Evolutionary conservation across 345 rosid species (phyloP).

Genomic region (Gossypium arboreum): DNA sequence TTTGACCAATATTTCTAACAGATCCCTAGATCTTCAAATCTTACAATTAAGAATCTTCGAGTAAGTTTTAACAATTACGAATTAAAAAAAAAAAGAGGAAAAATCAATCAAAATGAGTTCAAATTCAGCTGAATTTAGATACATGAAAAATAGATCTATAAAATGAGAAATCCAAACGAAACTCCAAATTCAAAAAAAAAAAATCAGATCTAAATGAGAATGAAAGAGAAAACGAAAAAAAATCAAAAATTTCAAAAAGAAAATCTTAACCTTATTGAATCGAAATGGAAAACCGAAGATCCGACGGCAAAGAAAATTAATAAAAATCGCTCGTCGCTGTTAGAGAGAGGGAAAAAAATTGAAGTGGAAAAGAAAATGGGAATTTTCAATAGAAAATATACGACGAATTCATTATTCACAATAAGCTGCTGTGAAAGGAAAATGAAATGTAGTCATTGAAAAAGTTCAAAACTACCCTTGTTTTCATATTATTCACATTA

Average conservation of each 20-base stretch:
- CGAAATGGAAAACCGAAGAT: constrained; percentile 30
- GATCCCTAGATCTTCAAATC: not conserved
- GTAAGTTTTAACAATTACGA: not conserved
- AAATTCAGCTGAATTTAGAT: constrained; percentile 11
- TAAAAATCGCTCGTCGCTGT: not conserved
- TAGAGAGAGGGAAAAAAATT: constrained; percentile 12
- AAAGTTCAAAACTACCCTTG: constrained; percentile 5
- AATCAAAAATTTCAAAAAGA: not conserved
- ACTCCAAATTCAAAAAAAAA: not conserved
- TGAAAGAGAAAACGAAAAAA: constrained; percentile 11
- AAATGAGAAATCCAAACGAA: constrained; percentile 8
- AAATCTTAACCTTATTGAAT: constrained; percentile 25
- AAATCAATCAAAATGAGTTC: constrained; percentile 4
- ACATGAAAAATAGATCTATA: constrained; percentile 20
- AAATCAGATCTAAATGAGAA: constrained; percentile 20
- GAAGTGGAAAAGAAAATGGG: constrained; percentile 11
- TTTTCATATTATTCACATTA: not conserved
- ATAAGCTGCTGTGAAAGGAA: not conserved
- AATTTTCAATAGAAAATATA: not conserved
- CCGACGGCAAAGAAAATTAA: not conserved
- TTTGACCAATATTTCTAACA: not conserved
- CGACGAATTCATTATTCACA: not conserved
- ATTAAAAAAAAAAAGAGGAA: not conserved
- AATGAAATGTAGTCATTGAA: not conserved
- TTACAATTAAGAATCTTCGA: not conserved